Conservation (phyloP, 495 filamentous ascomycete species). For the Lophium mytilinum region DNA sequence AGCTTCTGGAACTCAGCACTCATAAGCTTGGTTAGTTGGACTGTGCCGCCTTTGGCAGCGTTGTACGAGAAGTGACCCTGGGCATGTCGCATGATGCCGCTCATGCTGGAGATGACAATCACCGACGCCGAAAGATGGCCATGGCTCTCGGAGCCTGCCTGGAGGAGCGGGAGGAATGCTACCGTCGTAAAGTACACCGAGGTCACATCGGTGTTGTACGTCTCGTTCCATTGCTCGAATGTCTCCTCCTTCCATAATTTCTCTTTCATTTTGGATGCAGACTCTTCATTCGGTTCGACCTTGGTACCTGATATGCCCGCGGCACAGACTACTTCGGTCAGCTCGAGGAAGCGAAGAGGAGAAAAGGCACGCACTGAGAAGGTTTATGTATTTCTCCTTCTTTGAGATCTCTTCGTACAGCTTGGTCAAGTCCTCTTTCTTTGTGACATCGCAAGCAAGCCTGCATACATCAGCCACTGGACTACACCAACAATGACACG, state of each 20-base stretch:
- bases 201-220: conserved; percentile 36
- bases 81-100: conserved; percentile 35
- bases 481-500: neutral
- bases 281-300: conserved; percentile 28
- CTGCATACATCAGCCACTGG: neutral
- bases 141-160: conserved; percentile 31
- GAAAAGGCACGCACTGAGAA: conserved; percentile 16
- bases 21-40: conserved; percentile 41
- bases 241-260: conserved; percentile 37
- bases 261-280: conserved; percentile 30
- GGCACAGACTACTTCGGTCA: conserved; percentile 19
- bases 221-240: conserved; percentile 34
- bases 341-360: neutral
- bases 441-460: conserved; percentile 37
- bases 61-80: conserved; percentile 41
- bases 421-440: conserved; percentile 33
- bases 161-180: conserved; percentile 36
- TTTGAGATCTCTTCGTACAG: conserved; percentile 28
- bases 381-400: conserved; percentile 35
- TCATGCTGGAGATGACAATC: conserved; percentile 39
- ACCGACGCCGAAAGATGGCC: conserved; percentile 36
- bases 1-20: conserved; percentile 41
- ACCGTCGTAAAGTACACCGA: conserved; percentile 40
- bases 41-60: conserved; percentile 36
- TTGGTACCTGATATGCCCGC: conserved; percentile 36